Percentiles rank a stretch among this genome's conserved stretches.
Conservation (phyloP, 2,329 filamentous ascomycete species). For the Zasmidium angulare region DNA sequence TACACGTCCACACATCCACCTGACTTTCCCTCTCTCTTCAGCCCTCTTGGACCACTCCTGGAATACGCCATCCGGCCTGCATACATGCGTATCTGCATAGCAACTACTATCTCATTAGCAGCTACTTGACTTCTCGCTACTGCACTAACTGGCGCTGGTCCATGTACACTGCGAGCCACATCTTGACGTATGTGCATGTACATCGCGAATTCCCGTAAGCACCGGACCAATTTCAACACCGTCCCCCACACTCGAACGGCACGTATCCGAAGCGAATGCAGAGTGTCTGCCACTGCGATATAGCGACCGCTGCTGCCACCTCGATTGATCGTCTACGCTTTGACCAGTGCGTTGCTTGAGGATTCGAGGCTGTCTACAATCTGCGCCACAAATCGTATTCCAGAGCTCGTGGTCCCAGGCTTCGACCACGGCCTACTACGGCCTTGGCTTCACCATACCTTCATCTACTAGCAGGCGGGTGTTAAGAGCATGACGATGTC, state of each 20-base stretch:
- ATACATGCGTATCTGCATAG: neutral
- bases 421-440: too few relatives aligned
- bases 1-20: neutral
- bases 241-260: neutral
- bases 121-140: neutral
- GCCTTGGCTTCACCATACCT: too few relatives aligned
- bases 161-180: neutral
- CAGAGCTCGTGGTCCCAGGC: too few relatives aligned
- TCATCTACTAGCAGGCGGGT: too few relatives aligned
- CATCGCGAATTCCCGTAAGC: neutral
- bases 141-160: neutral
- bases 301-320: too few relatives aligned
- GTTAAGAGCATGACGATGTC: too few relatives aligned
- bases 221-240: neutral
- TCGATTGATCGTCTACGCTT: too few relatives aligned
- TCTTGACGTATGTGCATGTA: neutral
- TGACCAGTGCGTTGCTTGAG: too few relatives aligned
- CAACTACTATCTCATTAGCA: neutral
- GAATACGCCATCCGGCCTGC: too few relatives aligned
- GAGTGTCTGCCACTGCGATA: too few relatives aligned
- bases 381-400: too few relatives aligned
- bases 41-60: neutral
- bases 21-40: neutral
- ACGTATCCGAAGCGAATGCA: neutral
- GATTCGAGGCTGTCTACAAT: too few relatives aligned